Percentiles rank a stretch among this genome's conserved stretches.
Evolutionary conservation across 306 rosid species (phyloP).

Genomic region (Boehmeria nivea): DNA sequence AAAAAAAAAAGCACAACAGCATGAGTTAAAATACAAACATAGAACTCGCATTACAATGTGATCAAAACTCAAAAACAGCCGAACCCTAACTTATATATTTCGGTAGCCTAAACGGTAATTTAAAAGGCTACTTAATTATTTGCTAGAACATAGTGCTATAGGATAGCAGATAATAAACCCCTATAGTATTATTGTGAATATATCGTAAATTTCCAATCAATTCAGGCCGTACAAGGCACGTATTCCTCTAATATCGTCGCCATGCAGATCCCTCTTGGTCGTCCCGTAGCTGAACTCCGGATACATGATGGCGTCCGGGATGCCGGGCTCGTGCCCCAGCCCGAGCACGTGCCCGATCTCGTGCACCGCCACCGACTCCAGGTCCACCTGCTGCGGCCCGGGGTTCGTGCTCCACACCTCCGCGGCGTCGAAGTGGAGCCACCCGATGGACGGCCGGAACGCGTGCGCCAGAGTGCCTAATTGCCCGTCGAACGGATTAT

Average conservation of each 20-base stretch:
- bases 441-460: slow-evolving; percentile 13
- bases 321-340: slow-evolving; percentile 4
- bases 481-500: slow-evolving; percentile 2
- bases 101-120: too few relatives aligned
- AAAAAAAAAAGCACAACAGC: too few relatives aligned
- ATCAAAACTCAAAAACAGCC: too few relatives aligned
- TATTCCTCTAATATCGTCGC: slow-evolving; percentile 17
- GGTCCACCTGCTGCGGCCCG: background rate
- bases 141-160: too few relatives aligned
- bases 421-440: slow-evolving; percentile 19
- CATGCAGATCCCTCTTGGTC: background rate
- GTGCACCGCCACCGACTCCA: slow-evolving; percentile 11
- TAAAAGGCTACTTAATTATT: too few relatives aligned
- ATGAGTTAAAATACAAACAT: too few relatives aligned
- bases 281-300: background rate
- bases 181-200: too few relatives aligned
- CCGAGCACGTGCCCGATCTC: slow-evolving; percentile 22
- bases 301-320: slow-evolving; percentile 14
- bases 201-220: too few relatives aligned
- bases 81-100: too few relatives aligned
- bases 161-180: too few relatives aligned
- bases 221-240: slow-evolving; percentile 18
- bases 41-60: too few relatives aligned
- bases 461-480: slow-evolving; percentile 17
- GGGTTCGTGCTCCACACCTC: slow-evolving; percentile 15